Evolutionary conservation across 2,329 filamentous ascomycete species (phyloP).

Genomic region (Pyricularia grisea): DNA sequence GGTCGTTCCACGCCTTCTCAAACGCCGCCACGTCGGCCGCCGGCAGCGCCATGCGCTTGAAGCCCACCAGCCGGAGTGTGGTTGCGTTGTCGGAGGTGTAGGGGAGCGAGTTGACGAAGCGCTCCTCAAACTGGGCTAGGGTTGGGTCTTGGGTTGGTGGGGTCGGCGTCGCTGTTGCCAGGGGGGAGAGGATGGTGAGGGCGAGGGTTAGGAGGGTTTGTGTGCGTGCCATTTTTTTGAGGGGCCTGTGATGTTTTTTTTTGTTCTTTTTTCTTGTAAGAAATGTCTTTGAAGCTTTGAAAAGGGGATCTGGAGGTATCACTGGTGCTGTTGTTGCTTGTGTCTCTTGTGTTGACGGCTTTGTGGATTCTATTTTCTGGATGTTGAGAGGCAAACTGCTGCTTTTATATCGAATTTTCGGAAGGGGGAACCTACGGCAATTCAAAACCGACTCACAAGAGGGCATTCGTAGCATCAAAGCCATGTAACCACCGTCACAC

Average conservation of each 20-base stretch:
- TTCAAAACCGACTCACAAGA: not conserved
- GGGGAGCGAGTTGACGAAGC: constrained; percentile 3
- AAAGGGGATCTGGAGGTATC: not conserved
- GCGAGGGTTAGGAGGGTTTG: not conserved
- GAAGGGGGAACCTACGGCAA: not conserved
- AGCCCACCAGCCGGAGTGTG: constrained; percentile 3
- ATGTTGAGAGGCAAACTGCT: not conserved
- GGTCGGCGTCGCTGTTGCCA: not conserved
- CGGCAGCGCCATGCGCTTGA: constrained; percentile 4
- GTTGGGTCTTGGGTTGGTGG: not conserved
- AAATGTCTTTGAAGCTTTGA: not conserved
- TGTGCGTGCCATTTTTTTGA: not conserved
- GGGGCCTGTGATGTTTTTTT: not conserved
- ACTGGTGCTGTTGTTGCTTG: not conserved
- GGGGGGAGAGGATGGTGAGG: not conserved
- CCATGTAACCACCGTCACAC: not conserved
- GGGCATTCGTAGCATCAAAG: not conserved
- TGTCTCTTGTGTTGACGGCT: not conserved
- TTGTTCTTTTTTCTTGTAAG: too few species aligned
- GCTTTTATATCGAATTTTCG: not conserved
- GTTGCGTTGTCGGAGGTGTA: constrained; percentile 3
- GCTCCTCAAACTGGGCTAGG: constrained; percentile 4
- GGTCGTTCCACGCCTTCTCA: constrained; percentile 1
- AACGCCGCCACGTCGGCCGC: constrained; percentile 3
- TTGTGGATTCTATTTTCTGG: not conserved